Evolutionary conservation across 106 monocot genomes (phyloP).

Genomic region (Acorus calamus): DNA sequence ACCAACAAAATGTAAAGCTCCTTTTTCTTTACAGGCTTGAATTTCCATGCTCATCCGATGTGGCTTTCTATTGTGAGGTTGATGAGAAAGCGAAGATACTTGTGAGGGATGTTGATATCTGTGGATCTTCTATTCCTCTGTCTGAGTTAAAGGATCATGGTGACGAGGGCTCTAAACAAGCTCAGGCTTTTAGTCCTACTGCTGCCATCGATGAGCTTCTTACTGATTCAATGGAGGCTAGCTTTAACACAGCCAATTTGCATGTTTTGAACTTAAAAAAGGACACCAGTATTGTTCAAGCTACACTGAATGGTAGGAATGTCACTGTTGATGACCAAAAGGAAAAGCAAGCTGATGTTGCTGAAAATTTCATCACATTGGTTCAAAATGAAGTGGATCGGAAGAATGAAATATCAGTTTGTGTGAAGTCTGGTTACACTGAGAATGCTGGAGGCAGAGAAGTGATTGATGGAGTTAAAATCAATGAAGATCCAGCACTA

Average conservation of each 20-base stretch:
- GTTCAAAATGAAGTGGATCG: no score
- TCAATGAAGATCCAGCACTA: no score
- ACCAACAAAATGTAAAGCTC: background rate
- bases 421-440: no score
- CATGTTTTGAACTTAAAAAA: slow-evolving; percentile 1
- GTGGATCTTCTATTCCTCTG: background rate
- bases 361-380: background rate
- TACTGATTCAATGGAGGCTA: slow-evolving; percentile 18
- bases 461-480: no score
- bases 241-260: background rate
- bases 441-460: no score
- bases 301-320: slow-evolving; percentile 1
- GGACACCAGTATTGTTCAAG: slow-evolving; percentile 3
- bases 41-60: no score
- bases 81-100: no score
- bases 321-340: background rate
- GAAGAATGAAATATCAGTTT: no score
- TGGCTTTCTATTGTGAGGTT: no score
- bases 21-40: no score
- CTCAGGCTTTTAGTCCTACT: slow-evolving; percentile 20
- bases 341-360: background rate
- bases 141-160: slow-evolving; percentile 4
- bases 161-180: slow-evolving; percentile 5
- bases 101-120: no score
- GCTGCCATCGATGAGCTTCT: slow-evolving; percentile 29